These are phyloP conservation scores for Podospora didyma DNA, from an alignment of 495 filamentous ascomycete genomes.

Conservation along the genomic window DNA sequence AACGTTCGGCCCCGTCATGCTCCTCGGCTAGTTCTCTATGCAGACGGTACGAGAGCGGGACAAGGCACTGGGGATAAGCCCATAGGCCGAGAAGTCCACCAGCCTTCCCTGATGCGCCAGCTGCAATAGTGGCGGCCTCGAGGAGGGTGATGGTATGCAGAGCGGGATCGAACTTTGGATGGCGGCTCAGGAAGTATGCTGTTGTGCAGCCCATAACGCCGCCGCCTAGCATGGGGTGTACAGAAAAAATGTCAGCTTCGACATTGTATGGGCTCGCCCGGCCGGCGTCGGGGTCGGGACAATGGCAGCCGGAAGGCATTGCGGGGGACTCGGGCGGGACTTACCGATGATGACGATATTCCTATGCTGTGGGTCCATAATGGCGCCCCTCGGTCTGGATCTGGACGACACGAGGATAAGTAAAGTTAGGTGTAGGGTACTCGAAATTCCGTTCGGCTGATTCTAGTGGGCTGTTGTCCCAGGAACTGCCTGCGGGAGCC, in stretches of 20 bases:
- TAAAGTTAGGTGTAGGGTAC: too few species aligned
- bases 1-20: slow-evolving; percentile 73
- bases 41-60: slow-evolving; percentile 79
- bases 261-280: background rate
- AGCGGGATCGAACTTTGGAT: slow-evolving; percentile 73
- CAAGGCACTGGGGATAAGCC: slow-evolving; percentile 85
- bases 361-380: slow-evolving; percentile 31
- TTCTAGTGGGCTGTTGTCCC: too few species aligned
- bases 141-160: slow-evolving; percentile 80
- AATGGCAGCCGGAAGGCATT: background rate
- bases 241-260: background rate
- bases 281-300: too few species aligned
- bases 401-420: too few species aligned
- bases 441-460: too few species aligned
- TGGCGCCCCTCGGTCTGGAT: background rate
- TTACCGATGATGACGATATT: slow-evolving; percentile 70
- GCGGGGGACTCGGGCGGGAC: slow-evolving; percentile 11
- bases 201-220: slow-evolving; percentile 93
- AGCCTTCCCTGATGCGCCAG: slow-evolving; percentile 92
- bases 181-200: slow-evolving; percentile 89
- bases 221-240: slow-evolving; percentile 55
- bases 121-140: slow-evolving; percentile 83
- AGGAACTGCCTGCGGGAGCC: too few species aligned
- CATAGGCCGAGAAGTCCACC: slow-evolving; percentile 87
- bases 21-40: slow-evolving; percentile 82